These are phyloP conservation scores for Drechmeria coniospora DNA, from an alignment of 2,329 filamentous ascomycete species.

Conservation along the genomic window DNA sequence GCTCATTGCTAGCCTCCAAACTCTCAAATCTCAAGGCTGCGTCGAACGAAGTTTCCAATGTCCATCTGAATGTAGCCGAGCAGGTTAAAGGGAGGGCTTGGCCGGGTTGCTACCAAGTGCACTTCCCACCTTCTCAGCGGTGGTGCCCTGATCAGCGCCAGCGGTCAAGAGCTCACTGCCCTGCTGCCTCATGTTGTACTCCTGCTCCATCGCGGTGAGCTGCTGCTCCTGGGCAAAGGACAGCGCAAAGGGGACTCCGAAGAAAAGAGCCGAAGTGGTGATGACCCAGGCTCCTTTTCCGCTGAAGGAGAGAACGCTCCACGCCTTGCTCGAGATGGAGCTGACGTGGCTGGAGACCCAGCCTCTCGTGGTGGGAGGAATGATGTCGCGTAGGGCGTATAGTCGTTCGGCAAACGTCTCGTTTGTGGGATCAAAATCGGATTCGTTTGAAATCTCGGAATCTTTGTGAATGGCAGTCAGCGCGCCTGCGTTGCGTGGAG, in stretches of 20 bases:
- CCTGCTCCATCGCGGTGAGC: slow-evolving; percentile 92
- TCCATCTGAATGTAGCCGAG: background rate
- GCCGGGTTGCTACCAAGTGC: slow-evolving; percentile 30
- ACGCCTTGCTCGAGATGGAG: slow-evolving; percentile 32
- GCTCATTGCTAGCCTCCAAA: background rate
- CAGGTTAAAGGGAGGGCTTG: slow-evolving; percentile 33
- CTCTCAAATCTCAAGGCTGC: slow-evolving; percentile 2
- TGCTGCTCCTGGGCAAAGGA: slow-evolving; percentile 94
- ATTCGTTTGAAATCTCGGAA: slow-evolving; percentile 72
- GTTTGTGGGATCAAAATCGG: slow-evolving; percentile 45
- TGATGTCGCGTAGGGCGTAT: slow-evolving; percentile 58
- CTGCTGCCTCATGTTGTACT: slow-evolving; percentile 89
- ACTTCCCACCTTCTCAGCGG: slow-evolving; percentile 32
- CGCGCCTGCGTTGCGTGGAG: slow-evolving; percentile 3
- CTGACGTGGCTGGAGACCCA: slow-evolving; percentile 47
- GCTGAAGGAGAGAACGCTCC: slow-evolving; percentile 49
- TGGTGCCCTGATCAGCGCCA: slow-evolving; percentile 28
- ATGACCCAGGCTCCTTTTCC: slow-evolving; percentile 86
- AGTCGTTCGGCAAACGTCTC: slow-evolving; percentile 54
- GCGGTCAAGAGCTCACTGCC: slow-evolving; percentile 55
- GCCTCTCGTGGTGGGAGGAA: slow-evolving; percentile 56
- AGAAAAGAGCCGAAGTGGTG: slow-evolving; percentile 72
- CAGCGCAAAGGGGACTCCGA: slow-evolving; percentile 86
- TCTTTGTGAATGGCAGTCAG: slow-evolving; percentile 29
- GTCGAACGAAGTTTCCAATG: slow-evolving; percentile 1